Base-by-base conservation (phyloP, 495 filamentous ascomycete genomes). In the Chaetomium tenue region DNA sequence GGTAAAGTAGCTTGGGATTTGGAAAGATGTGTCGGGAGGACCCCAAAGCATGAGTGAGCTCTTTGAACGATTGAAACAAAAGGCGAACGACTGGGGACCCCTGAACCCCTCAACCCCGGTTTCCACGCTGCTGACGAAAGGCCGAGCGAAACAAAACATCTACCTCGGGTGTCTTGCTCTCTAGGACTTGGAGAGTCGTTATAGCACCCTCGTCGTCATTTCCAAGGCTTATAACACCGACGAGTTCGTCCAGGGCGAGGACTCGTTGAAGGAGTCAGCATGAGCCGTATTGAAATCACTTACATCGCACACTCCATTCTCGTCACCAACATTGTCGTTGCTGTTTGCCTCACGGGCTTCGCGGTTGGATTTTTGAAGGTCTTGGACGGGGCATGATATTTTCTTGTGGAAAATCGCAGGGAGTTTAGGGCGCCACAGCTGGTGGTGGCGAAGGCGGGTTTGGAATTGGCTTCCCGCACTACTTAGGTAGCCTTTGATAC, bases 51-150 rank as follows among this genome's bases (percentile, higher is more conserved):
- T n/a, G n/a, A 70, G 56, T 42, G 68, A 71, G 20, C 76, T 58
- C 56, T 25, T 47, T 58, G 56, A 58, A 40, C 5, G 56, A 71
- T 28, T 82, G 77, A 40, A 75, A 78, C 0, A 74, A 33, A 23
- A 80, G 54, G 28, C 57, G 57, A n/a, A 65, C 5, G 2, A 20
- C 18, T 15, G 15, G 22, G 46, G 9, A 26, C 28, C 26, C 13
- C 28, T 25, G 46, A n/a, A 22, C 22, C 26, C 13, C 28, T 25
- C n/a, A n/a, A 22, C 22, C 30, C 20, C n/a, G n/a, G n/a, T 26
- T 3, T 47, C 9, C 3, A 12, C n/a, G 9, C 13, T 25, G 51
- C 20, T 66, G 42, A 66, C 42, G 47, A 66, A 66, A 15, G 64
- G 64, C 5, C 58, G 64, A 13, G 57, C 25, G 58, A 66, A 28